Base-by-base conservation (phyloP, 768 basidiomycete genomes). In the Serendipita sp. region DNA sequence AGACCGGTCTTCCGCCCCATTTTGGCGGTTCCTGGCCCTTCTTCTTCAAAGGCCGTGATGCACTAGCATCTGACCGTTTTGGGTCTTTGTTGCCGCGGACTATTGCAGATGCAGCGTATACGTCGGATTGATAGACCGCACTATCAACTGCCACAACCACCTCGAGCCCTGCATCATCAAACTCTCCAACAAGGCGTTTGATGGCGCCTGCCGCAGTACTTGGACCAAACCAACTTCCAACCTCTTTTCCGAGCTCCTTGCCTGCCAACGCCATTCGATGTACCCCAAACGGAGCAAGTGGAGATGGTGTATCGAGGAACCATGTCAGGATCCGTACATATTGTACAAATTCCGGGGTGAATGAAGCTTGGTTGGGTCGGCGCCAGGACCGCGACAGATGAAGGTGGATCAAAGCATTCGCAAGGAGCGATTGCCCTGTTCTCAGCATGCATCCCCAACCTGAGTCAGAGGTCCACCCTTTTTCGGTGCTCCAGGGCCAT, bases 171-270 rank as follows among this genome's bases (percentile, higher is more conserved):
- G 87, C 85, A 64, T 87, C 85, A 3, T 91, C 86, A 74, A 88
- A 97, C 0, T 80, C 78, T 67, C 85, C 81, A 13, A 89, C 85
- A 11, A 97, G 82, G 0, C 71, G 91, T 88, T 88, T 91, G 76
- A 98, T 88, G 10, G 92, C 94, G 44, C 94, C 93, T 5, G 94
- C 93, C n/a, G 95, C 96, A 0, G 90, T 92, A 71, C 90, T 94
- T 0, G 95, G 95, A 0, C 95, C 95, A 70, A 98, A 98, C 95
- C 95, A 98, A 73, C 92, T 88, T 0, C 95, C 95, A 0, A 97
- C 88, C 68, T 92, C 90, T 67, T 90, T 97, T 11, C 95, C 95
- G 1, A 97, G 80, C 69, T 93, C 88, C 71, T 97, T 94, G 0
- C 95, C 95, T 0, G 93, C 88, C 23, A 93, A 77, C 0, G 94